Evolutionary conservation across 805 yeast species (phyloP), one percentile per base, ranked within the genome.

Genomic region (Schwanniomyces pseudopolymorphus): DNA sequence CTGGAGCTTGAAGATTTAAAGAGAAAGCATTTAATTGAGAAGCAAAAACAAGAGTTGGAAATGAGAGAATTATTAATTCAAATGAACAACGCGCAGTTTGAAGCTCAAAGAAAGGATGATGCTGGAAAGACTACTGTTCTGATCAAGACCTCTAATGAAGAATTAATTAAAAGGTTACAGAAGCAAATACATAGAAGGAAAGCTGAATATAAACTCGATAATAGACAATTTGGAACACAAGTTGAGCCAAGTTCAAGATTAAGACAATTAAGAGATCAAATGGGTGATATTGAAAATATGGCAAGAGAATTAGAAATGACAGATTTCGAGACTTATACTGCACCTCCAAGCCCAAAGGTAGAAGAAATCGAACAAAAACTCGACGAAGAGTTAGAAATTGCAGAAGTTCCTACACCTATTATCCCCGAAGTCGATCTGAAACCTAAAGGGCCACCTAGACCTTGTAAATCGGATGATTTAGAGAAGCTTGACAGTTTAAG

Each of bases 241-340:
- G 78, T 84, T 22, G 96, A 88, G 60, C 96, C 96, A 3, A 85
- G 86, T 56, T 78, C 86, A 2, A 73, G 92, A 52, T 67, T 90
- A 43, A 76, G 94, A 49, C 84, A 81, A 38, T 72, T 91, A 55
- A 75, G 96, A 45, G 88, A 85, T 56, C 79, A 85, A 60, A 89
- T 89, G 96, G 95, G 87, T 48, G 84, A 81, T 51, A 75, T 91
- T 44, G 96, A 88, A 60, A 78, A 80, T 40, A 87, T 88, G 70
- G 97, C 97, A 0, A 72, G 95, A 49, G 87, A 86, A 57, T 74
- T 92, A 48, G 97, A 92, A 61, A 84, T 82, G 79, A 85, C 87
- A 17, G 94, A 89, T 53, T 90, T 89, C 57, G 84, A 79, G 42
- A 66, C 61, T 10, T 72, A 71, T 49, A 57, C 44, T 9, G 55